Evolutionary conservation across 2,329 filamentous ascomycete genomes (phyloP).

Genomic region (Fusarium chuoi): DNA sequence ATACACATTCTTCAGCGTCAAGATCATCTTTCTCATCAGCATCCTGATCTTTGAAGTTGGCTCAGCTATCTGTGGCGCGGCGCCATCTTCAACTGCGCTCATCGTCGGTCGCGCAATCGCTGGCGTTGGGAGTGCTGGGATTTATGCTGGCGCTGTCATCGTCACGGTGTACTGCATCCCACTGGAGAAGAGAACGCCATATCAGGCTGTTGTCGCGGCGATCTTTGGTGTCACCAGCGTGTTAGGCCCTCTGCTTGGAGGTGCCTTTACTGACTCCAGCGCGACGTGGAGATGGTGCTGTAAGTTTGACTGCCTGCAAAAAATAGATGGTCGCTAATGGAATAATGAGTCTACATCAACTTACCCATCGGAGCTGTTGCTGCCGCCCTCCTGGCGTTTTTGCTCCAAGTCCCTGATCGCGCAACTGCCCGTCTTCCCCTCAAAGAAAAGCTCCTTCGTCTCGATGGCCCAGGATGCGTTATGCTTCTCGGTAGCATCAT

Average conservation of each 20-base stretch:
- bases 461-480: conserved; percentile 2
- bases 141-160: conserved; percentile 6
- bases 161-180: conserved; percentile 46
- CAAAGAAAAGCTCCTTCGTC: conserved; percentile 14
- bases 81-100: conserved; percentile 8
- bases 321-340: neutral
- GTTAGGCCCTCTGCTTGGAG: conserved; percentile 44
- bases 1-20: conserved; percentile 59
- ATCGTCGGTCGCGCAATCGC: conserved; percentile 53
- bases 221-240: conserved; percentile 44
- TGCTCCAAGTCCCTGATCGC: neutral
- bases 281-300: conserved; percentile 17
- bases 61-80: conserved; percentile 55
- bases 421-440: neutral
- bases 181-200: conserved; percentile 39
- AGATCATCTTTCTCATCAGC: conserved; percentile 50
- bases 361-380: conserved; percentile 1
- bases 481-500: conserved; percentile 15
- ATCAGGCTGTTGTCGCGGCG: conserved; percentile 41
- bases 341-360: neutral
- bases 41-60: conserved; percentile 61
- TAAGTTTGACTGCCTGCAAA: neutral
- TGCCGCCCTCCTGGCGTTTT: neutral
- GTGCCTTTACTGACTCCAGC: conserved; percentile 36
- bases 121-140: conserved; percentile 57